Base-by-base conservation (phyloP, 768 basidiomycete species). In the Boletus huronensis region DNA sequence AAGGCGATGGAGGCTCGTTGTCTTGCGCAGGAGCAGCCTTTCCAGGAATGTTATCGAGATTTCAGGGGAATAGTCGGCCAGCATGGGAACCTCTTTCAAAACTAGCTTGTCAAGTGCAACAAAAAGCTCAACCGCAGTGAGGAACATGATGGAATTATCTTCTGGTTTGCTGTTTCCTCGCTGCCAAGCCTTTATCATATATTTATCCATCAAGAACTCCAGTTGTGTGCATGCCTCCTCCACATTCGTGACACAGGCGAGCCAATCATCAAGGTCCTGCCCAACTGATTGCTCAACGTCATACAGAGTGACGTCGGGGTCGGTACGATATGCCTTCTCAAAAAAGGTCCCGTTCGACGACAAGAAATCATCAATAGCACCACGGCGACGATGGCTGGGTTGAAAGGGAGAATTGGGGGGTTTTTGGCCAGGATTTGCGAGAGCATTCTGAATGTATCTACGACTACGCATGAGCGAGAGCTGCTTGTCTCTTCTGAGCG, bases 231-330 rank as follows among this genome's bases (percentile, higher is more conserved):
- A 65, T 4, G 61, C 64, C 1, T 42, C 26, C 3, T 58, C 50
- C 3, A 34, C 26, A 6, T 44, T 23, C 1, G 31, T 25, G 45
- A 61, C 67, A 36, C 2, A 10, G 9, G 41, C 28, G 14, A 72
- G 55, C 76, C 76, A 78, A 14, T 35, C 41, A 21, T 71, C 68
- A 3, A 79, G 56, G 14, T 54, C 53, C 3, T 67, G 57, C 39
- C 67, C 56, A 42, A 77, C 64, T 6, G 64, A 53, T 14, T 42
- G 48, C 55, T 79, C 75, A 9, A 79, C 66, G 44, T 78, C 78
- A 17, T 59, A 69, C 0, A 78, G 61, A 1, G 66, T 58, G 3
- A 60, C 3, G 47, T 31, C 36, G 21, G 60, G 54, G 6, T 68
- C 61, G 2, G 17, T 39, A 25, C 7, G 0, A 44, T 54, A 47